Evolutionary conservation across 139 green algal species (phyloP).

Genomic region (Chlorella ohadii): DNA sequence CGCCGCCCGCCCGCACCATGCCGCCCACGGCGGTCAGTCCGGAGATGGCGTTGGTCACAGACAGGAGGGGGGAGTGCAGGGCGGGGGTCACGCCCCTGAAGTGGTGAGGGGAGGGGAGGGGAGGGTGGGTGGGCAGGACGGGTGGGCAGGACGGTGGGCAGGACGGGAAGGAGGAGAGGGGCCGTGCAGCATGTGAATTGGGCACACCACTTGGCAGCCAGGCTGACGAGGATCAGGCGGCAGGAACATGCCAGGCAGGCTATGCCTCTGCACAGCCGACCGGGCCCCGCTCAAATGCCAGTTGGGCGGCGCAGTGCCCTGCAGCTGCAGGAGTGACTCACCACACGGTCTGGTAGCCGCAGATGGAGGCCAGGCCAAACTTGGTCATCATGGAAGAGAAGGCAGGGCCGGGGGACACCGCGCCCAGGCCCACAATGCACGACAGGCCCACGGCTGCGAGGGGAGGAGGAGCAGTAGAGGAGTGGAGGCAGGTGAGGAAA

Average conservation of each 20-base stretch:
- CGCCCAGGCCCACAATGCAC: conserved; percentile 69
- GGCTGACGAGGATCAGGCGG: too few species aligned
- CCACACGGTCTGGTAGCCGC: conserved; percentile 81
- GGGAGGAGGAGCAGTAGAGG: not conserved
- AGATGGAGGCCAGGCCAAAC: conserved; percentile 83
- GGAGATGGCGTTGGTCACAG: conserved; percentile 93
- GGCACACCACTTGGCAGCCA: too few species aligned
- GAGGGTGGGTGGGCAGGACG: too few species aligned
- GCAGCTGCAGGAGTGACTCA: too few species aligned
- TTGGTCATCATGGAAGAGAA: conserved; percentile 88
- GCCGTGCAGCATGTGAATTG: too few species aligned
- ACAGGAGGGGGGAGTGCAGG: conserved; percentile 94
- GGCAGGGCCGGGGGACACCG: conserved; percentile 58
- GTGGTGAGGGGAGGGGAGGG: too few species aligned
- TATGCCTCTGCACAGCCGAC: too few species aligned
- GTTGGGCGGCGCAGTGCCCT: too few species aligned
- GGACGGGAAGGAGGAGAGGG: too few species aligned
- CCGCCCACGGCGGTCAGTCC: conserved; percentile 79
- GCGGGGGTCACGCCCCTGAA: conserved; percentile 58
- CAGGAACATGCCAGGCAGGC: too few species aligned
- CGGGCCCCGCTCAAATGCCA: too few species aligned
- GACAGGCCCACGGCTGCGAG: conserved; percentile 44
- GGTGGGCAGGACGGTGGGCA: too few species aligned
- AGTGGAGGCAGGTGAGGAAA: not conserved
- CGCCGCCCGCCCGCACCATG: conserved; percentile 77